phyloP scores from a whole-genome alignment of 768 basidiomycete genomes.

The Lactarius quietus region DNA sequence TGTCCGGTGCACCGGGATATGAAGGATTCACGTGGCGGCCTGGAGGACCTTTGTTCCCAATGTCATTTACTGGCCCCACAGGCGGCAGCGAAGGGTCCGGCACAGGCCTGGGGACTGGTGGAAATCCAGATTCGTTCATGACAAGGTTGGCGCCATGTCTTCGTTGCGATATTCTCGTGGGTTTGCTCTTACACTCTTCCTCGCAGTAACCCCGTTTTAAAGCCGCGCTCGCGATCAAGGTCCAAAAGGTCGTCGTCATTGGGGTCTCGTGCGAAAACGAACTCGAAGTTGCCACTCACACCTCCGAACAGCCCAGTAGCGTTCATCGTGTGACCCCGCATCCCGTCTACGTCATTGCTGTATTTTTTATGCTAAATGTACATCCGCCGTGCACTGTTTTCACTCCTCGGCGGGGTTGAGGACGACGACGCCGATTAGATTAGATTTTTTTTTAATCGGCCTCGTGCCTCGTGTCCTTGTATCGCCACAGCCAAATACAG shows the following conservation, averaged over 20 bases:
- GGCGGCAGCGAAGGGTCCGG: slow-evolving; percentile 8
- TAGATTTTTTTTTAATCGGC: not conserved
- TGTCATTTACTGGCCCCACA: slow-evolving; percentile 22
- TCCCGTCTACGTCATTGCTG: not conserved
- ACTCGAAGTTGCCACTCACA: slow-evolving; percentile 5
- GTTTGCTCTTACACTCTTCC: slow-evolving; percentile 11
- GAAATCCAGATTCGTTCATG: slow-evolving; percentile 13
- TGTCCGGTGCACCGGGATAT: slow-evolving; percentile 27
- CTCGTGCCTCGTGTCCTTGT: slow-evolving; percentile 18
- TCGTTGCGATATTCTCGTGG: slow-evolving; percentile 14
- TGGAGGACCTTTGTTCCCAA: slow-evolving; percentile 26
- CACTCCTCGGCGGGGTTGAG: not conserved
- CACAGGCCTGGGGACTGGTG: slow-evolving; percentile 15
- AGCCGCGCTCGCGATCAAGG: slow-evolving; percentile 21
- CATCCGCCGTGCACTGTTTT: not conserved
- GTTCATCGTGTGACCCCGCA: slow-evolving; percentile 11
- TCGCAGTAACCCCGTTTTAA: slow-evolving; percentile 21
- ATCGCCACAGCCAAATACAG: slow-evolving; percentile 22
- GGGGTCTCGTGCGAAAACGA: slow-evolving; percentile 19
- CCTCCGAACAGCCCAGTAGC: slow-evolving; percentile 23
- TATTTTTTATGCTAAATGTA: not conserved
- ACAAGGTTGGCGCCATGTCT: slow-evolving; percentile 14
- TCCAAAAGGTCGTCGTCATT: slow-evolving; percentile 12
- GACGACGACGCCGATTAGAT: slow-evolving; percentile 10
- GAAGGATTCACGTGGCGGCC: slow-evolving; percentile 27